phyloP scores from a whole-genome alignment of 164 flowering plant genomes.

The Berberis thunbergii region DNA sequence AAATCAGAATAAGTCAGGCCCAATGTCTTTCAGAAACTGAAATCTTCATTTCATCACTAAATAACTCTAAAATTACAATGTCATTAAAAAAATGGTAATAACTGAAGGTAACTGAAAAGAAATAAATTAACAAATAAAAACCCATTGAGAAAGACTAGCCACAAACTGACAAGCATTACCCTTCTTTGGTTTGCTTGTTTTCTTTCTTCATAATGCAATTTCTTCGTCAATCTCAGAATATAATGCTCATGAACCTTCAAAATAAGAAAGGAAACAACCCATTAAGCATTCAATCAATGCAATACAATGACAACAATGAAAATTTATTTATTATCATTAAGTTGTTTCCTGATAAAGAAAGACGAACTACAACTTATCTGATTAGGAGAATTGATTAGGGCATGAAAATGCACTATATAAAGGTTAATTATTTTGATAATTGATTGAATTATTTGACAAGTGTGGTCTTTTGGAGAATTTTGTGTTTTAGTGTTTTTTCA shows the following conservation, averaged over 20 bases:
- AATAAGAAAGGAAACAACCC: background rate
- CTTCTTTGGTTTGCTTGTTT: constrained; percentile 65
- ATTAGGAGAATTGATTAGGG: too few relatives aligned
- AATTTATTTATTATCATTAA: background rate
- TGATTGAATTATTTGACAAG: too few relatives aligned
- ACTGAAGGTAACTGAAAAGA: background rate
- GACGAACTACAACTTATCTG: too few relatives aligned
- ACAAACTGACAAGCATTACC: constrained; percentile 25
- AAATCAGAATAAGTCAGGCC: constrained; percentile 1
- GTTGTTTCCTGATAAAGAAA: too few relatives aligned
- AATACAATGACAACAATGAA: background rate
- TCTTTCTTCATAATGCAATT: constrained; percentile 63
- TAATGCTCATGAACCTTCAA: constrained; percentile 67
- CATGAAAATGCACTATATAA: too few relatives aligned
- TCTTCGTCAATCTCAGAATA: constrained; percentile 46
- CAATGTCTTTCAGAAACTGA: background rate
- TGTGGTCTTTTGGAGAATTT: too few relatives aligned
- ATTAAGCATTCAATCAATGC: background rate
- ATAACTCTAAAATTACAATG: too few relatives aligned
- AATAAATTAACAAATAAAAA: background rate
- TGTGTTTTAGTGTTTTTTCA: too few relatives aligned
- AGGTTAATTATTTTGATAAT: too few relatives aligned
- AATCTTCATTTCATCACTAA: background rate
- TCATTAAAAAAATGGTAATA: too few relatives aligned
- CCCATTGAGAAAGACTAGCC: background rate